phyloP scores from a whole-genome alignment of 306 rosid species.

The Citrullus mucosospermus region DNA sequence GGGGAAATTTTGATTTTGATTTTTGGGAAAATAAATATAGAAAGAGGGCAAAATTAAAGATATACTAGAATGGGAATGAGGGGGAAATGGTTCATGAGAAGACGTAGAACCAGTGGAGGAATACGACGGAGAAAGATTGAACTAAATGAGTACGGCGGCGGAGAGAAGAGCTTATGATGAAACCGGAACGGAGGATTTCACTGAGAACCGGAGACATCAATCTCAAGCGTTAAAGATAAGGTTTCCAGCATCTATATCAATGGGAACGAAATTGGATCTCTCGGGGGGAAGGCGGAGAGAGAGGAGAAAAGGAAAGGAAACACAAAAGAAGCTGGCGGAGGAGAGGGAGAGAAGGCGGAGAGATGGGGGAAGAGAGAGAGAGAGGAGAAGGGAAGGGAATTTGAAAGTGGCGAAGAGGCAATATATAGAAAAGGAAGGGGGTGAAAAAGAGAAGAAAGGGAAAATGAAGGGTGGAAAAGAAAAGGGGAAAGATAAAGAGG shows the following conservation, averaged over 20 bases:
- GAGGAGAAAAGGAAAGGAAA: neutral
- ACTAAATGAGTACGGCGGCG: slow-evolving; percentile 53
- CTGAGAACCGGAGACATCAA: slow-evolving; percentile 71
- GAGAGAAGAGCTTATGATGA: slow-evolving; percentile 42
- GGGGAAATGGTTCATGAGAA: slow-evolving; percentile 27
- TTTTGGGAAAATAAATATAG: neutral
- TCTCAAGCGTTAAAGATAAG: slow-evolving; percentile 24
- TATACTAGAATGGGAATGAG: neutral
- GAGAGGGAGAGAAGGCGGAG: neutral
- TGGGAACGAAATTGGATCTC: neutral
- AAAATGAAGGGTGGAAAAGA: slow-evolving; percentile 8
- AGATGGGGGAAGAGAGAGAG: neutral
- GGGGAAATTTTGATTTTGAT: neutral
- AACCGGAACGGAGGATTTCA: slow-evolving; percentile 65
- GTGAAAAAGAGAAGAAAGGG: neutral
- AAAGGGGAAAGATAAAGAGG: neutral
- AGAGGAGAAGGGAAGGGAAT: slow-evolving; percentile 22
- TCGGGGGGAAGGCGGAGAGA: neutral
- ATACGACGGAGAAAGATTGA: slow-evolving; percentile 56
- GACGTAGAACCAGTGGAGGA: slow-evolving; percentile 63
- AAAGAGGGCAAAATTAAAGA: neutral
- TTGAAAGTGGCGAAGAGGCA: slow-evolving; percentile 1
- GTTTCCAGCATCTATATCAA: slow-evolving; percentile 14
- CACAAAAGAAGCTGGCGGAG: neutral
- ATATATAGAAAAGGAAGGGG: slow-evolving; percentile 36